phyloP scores from a whole-genome alignment of 1,284 basidiomycete species.

The Coniferiporia sulphurascens region DNA sequence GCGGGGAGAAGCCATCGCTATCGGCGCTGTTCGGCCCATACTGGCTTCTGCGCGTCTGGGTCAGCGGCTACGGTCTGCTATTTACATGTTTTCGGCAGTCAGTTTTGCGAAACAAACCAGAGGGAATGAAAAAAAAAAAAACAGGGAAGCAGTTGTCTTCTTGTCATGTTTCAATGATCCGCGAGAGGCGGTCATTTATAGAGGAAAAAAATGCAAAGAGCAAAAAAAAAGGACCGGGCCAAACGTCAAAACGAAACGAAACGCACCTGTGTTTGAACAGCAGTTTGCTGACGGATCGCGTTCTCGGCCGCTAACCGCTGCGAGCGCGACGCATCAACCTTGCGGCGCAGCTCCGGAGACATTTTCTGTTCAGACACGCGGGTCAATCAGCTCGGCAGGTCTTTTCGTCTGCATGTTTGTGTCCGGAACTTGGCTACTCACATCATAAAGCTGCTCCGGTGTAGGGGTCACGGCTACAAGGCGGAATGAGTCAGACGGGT shows the following conservation, averaged over 20 bases:
- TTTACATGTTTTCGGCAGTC: no score
- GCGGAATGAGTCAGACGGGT: neutral
- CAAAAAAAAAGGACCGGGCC: neutral
- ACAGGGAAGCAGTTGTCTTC: neutral
- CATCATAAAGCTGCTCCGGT: conserved; percentile 22
- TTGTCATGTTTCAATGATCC: no score
- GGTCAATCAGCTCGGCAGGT: neutral
- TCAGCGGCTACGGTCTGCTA: neutral
- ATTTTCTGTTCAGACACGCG: conserved; percentile 13
- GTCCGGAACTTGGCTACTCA: conserved; percentile 2
- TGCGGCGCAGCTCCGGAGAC: conserved; percentile 21
- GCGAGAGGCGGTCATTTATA: neutral
- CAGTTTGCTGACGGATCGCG: conserved; percentile 10
- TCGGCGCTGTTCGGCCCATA: conserved; percentile 17
- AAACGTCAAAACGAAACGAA: neutral
- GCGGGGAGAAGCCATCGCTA: neutral
- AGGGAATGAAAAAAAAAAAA: no score
- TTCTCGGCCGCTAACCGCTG: conserved; percentile 18
- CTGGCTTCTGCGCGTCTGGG: conserved; percentile 14
- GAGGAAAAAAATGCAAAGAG: neutral
- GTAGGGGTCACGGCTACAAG: conserved; percentile 20
- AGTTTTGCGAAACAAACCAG: neutral
- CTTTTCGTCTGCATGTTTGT: neutral
- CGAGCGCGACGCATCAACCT: conserved; percentile 19
- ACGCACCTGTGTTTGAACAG: conserved; percentile 10